These are phyloP conservation scores for Porogramme epimiltina DNA, from an alignment of 1,284 basidiomycete species.

Conservation along the genomic window DNA sequence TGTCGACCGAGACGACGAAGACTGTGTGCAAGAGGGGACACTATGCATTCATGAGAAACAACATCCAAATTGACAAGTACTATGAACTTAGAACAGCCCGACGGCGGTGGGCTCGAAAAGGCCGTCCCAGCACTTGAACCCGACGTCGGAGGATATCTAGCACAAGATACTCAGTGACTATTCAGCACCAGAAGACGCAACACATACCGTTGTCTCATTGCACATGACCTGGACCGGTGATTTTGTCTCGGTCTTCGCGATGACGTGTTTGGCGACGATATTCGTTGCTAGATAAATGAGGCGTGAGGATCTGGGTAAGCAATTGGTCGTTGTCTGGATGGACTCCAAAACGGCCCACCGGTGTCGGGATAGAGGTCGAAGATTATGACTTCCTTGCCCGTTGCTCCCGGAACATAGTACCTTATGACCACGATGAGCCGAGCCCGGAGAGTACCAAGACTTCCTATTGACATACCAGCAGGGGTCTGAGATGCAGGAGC, in stretches of 20 bases:
- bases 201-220: conserved; percentile 47
- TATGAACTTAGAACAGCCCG: conserved; percentile 8
- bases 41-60: too few species aligned
- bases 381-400: conserved; percentile 60
- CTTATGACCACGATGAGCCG: conserved; percentile 7
- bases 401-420: conserved; percentile 52
- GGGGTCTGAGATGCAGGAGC: conserved; percentile 56
- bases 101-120: conserved; percentile 38
- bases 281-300: conserved; percentile 40
- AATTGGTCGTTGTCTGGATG: too few species aligned
- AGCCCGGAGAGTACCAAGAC: background rate
- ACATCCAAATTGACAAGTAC: too few species aligned
- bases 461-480: conserved; percentile 43
- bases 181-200: too few species aligned
- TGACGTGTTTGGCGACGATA: conserved; percentile 50
- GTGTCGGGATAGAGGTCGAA: conserved; percentile 58
- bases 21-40: too few species aligned
- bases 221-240: conserved; percentile 54
- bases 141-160: conserved; percentile 51
- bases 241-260: conserved; percentile 45
- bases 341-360: conserved; percentile 36
- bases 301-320: background rate
- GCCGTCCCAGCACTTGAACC: conserved; percentile 58
- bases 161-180: background rate
- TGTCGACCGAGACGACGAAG: too few species aligned